A percentile compares a stretch with the other conserved stretches of the same genome.
These are phyloP conservation scores for Penicillium sp. DNA, from an alignment of 2,329 filamentous ascomycete genomes.

Conservation along the genomic window DNA sequence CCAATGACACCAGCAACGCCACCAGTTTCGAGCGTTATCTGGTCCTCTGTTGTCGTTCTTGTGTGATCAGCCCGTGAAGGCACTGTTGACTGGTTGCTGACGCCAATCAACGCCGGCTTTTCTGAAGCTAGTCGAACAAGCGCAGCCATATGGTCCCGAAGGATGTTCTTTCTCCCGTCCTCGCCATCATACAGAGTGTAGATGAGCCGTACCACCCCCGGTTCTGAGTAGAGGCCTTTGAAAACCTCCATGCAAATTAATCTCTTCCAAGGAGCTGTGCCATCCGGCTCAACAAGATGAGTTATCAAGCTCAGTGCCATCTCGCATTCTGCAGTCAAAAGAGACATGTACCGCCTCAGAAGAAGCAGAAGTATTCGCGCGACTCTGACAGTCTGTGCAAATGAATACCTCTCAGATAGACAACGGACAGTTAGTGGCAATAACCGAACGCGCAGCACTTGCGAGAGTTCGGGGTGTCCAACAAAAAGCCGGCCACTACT, in stretches of 20 bases:
- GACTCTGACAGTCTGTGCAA: slow-evolving; percentile 76
- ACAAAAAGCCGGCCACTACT: slow-evolving; percentile 80
- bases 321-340: slow-evolving; percentile 74
- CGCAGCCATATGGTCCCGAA: slow-evolving; percentile 77
- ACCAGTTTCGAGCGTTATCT: slow-evolving; percentile 83
- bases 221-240: slow-evolving; percentile 77
- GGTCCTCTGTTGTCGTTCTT: slow-evolving; percentile 63
- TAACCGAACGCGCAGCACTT: slow-evolving; percentile 70
- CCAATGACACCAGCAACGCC: slow-evolving; percentile 85
- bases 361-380: slow-evolving; percentile 79
- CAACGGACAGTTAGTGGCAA: slow-evolving; percentile 79
- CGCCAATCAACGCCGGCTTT: slow-evolving; percentile 80
- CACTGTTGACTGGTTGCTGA: slow-evolving; percentile 82
- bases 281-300: slow-evolving; percentile 81
- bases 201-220: slow-evolving; percentile 71
- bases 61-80: slow-evolving; percentile 60
- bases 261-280: slow-evolving; percentile 74
- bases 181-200: slow-evolving; percentile 74
- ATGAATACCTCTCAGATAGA: slow-evolving; percentile 72
- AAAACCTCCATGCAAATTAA: slow-evolving; percentile 89
- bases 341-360: slow-evolving; percentile 70
- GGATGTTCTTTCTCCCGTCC: slow-evolving; percentile 67
- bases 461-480: slow-evolving; percentile 72
- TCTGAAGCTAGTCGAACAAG: slow-evolving; percentile 93
- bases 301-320: slow-evolving; percentile 77